Percentiles rank a stretch among this genome's conserved stretches.
Conservation (phyloP, 495 filamentous ascomycete genomes). For the Penicillium antarcticum region DNA sequence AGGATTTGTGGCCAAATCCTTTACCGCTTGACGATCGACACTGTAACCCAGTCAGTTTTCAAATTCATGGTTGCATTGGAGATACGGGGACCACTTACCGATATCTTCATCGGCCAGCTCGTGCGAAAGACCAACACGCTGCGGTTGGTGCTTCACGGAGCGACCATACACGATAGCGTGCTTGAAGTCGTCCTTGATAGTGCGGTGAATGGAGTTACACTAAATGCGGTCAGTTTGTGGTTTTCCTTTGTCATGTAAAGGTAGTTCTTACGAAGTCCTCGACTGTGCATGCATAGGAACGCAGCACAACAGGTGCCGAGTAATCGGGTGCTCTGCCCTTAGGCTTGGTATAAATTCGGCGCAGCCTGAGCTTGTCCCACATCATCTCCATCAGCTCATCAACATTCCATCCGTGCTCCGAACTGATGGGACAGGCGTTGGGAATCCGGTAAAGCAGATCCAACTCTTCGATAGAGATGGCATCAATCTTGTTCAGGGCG, state of each 20-base stretch:
- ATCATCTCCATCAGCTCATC: slow-evolving; percentile 95
- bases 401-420: slow-evolving; percentile 97
- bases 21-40: slow-evolving; percentile 95
- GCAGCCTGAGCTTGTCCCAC: slow-evolving; percentile 94
- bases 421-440: slow-evolving; percentile 93
- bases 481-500: slow-evolving; percentile 98
- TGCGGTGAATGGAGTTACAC: slow-evolving; percentile 97
- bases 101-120: slow-evolving; percentile 97
- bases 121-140: slow-evolving; percentile 87
- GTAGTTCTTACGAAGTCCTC: slow-evolving; percentile 88
- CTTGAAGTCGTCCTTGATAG: slow-evolving; percentile 94
- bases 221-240: slow-evolving; percentile 37
- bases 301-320: slow-evolving; percentile 83
- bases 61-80: neutral
- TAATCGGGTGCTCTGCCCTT: slow-evolving; percentile 96
- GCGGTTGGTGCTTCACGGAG: slow-evolving; percentile 97
- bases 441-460: slow-evolving; percentile 95
- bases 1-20: slow-evolving; percentile 12
- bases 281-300: slow-evolving; percentile 76
- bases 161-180: slow-evolving; percentile 93
- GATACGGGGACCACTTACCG: slow-evolving; percentile 55
- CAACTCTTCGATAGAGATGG: slow-evolving; percentile 95
- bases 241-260: neutral
- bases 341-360: slow-evolving; percentile 95
- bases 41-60: slow-evolving; percentile 50